phyloP scores from a whole-genome alignment of 1,284 basidiomycete species.

The Rhodotorula sp. region DNA sequence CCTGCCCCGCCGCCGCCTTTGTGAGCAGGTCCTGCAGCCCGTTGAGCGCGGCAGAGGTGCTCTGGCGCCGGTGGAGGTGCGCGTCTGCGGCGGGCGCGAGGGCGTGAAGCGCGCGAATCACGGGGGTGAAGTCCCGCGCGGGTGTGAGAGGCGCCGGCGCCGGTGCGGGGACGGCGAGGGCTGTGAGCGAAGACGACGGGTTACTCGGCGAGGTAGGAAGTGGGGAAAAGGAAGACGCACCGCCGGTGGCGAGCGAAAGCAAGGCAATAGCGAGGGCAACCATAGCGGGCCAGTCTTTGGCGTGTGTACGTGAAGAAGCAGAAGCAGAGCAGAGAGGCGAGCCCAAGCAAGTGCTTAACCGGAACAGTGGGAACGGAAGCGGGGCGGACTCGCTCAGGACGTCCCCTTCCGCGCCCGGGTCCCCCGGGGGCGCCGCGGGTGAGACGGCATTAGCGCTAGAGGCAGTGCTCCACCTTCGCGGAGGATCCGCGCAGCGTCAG shows the following conservation, averaged over 20 bases:
- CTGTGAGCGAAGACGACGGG: neutral
- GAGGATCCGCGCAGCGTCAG: too few species aligned
- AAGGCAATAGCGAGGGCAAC: neutral
- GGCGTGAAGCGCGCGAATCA: neutral
- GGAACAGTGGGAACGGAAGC: too few species aligned
- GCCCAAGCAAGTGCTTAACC: too few species aligned
- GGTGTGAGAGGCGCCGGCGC: too few species aligned
- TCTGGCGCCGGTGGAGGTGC: neutral
- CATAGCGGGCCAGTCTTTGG: too few species aligned
- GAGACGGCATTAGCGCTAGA: too few species aligned
- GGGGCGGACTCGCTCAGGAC: too few species aligned
- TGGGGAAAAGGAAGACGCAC: neutral
- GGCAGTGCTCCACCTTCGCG: too few species aligned
- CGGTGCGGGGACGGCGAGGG: neutral
- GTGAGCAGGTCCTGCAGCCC: neutral
- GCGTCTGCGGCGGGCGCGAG: neutral
- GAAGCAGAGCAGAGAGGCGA: neutral
- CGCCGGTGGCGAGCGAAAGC: neutral
- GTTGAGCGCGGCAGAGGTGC: neutral
- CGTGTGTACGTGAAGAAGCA: neutral
- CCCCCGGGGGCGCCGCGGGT: too few species aligned
- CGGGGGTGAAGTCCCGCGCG: neutral
- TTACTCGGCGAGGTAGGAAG: neutral
- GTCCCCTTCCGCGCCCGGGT: too few species aligned
- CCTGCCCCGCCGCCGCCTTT: neutral